These are phyloP conservation scores for Fusarium setosum DNA, from an alignment of 2,329 filamentous ascomycete genomes.

Conservation along the genomic window DNA sequence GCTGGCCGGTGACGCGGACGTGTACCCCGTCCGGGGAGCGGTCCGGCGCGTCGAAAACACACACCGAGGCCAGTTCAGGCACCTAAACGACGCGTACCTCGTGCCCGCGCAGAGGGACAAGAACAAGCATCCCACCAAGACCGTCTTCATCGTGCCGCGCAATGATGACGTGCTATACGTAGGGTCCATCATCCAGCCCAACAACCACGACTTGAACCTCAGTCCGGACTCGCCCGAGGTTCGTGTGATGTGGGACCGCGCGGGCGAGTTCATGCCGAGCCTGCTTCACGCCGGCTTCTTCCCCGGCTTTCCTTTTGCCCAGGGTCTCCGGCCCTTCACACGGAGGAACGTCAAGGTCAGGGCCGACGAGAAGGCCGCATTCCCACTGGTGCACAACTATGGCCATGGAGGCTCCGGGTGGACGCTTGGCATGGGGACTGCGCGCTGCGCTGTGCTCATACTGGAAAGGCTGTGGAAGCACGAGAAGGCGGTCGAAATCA, in stretches of 20 bases:
- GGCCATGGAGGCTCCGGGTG: conserved; percentile 4
- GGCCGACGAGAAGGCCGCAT: background rate
- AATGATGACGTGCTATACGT: conserved; percentile 3
- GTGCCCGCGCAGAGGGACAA: background rate
- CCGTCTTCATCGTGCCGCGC: conserved; percentile 6
- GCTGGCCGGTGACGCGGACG: background rate
- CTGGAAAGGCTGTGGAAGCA: background rate
- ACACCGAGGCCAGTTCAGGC: background rate
- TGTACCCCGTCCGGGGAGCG: background rate
- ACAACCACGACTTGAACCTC: background rate
- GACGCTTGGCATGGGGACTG: conserved; percentile 5
- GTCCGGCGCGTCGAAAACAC: conserved; percentile 6
- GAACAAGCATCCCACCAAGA: background rate
- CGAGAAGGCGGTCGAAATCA: background rate
- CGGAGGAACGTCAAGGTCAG: background rate
- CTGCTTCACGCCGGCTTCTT: background rate
- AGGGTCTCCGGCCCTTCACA: conserved; percentile 2
- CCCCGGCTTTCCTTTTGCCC: background rate
- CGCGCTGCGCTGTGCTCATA: background rate
- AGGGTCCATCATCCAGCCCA: conserved; percentile 6
- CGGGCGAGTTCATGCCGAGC: background rate
- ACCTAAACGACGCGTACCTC: background rate
- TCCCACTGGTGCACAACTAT: background rate
- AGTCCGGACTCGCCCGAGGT: background rate
- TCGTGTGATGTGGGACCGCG: background rate